These are phyloP conservation scores for Rhodomyrtus tomentosa DNA, from an alignment of 345 rosid species.

Conservation along the genomic window DNA sequence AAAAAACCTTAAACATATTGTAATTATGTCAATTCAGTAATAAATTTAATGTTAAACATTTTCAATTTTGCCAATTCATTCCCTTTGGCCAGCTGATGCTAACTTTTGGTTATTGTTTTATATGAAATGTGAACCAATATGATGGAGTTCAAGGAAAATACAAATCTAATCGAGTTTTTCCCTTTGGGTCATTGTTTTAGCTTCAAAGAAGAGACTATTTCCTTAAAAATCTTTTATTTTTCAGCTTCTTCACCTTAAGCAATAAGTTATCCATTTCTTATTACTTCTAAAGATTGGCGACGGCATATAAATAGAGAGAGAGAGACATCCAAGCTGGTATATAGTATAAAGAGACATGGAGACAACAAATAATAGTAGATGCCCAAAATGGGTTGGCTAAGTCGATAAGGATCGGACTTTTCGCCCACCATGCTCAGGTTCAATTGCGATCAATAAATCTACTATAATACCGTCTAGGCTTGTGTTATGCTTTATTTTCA, in stretches of 20 bases:
- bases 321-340: not conserved
- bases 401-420: not conserved
- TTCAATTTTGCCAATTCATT: too few relatives aligned
- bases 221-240: not conserved
- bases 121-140: not conserved
- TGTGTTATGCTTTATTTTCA: too few relatives aligned
- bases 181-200: not conserved
- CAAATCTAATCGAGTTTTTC: not conserved
- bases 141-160: not conserved
- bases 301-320: not conserved
- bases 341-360: not conserved
- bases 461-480: not conserved
- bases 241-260: not conserved
- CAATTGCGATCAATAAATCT: not conserved
- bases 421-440: not conserved
- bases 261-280: not conserved
- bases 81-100: too few relatives aligned
- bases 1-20: too few relatives aligned
- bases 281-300: not conserved
- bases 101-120: not conserved
- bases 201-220: not conserved
- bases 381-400: not conserved
- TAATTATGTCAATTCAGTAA: too few relatives aligned
- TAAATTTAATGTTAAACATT: too few relatives aligned
- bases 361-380: not conserved